Conservation (phyloP, 179 eudicot species). For the Camellia oleifera region DNA sequence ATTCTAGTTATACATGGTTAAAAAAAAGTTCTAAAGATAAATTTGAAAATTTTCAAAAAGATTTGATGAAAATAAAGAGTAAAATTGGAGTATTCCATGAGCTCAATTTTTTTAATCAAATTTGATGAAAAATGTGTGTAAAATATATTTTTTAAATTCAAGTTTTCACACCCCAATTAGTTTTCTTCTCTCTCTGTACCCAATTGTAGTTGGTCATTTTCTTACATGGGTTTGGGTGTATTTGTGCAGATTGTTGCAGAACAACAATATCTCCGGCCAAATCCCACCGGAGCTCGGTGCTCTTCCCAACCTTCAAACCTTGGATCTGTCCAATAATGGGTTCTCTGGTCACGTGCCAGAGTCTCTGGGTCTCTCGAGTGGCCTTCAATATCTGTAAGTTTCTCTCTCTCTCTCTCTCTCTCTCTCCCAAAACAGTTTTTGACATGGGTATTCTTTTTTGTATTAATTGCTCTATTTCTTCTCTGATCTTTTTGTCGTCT, state of each 20-base stretch:
- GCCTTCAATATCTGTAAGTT: conserved; percentile 68
- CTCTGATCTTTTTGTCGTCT: conserved; percentile 19
- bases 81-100: too few species aligned
- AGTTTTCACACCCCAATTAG: too few species aligned
- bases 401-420: conserved; percentile 9
- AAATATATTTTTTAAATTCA: too few species aligned
- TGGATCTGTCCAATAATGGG: conserved; percentile 81
- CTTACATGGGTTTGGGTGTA: conserved; percentile 3
- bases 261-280: conserved; percentile 83
- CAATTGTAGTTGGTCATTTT: neutral
- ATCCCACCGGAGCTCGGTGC: conserved; percentile 70
- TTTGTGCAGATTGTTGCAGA: conserved; percentile 61
- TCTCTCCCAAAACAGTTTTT: conserved; percentile 1
- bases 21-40: too few species aligned
- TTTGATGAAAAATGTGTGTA: too few species aligned
- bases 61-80: too few species aligned
- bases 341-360: conserved; percentile 62
- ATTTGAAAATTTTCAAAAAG: too few species aligned
- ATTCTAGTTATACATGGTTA: too few species aligned
- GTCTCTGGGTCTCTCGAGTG: conserved; percentile 48
- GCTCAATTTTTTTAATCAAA: too few species aligned
- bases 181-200: neutral
- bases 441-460: conserved; percentile 1
- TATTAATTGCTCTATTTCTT: conserved; percentile 19
- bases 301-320: conserved; percentile 64